phyloP scores from a whole-genome alignment of 768 basidiomycete genomes.

The Flagelloscypha sp. region DNA sequence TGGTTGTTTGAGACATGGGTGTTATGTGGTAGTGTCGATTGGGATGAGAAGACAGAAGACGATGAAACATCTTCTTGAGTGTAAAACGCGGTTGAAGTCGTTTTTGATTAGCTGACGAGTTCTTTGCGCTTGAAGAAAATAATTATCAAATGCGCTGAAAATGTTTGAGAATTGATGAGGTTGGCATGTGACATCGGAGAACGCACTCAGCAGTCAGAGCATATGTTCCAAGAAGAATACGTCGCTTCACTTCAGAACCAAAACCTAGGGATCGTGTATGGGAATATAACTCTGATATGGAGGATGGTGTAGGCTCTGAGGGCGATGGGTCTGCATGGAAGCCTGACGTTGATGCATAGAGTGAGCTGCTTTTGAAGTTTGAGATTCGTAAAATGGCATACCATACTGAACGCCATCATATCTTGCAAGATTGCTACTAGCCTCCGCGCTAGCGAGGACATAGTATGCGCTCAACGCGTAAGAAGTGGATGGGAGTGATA shows the following conservation, averaged over 20 bases:
- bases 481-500: constrained; percentile 20
- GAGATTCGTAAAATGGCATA: constrained; percentile 14
- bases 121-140: constrained; percentile 87
- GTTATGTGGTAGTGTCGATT: background rate
- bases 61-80: constrained; percentile 46
- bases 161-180: background rate
- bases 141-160: constrained; percentile 90
- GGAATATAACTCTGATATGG: constrained; percentile 54
- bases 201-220: constrained; percentile 86
- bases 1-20: constrained; percentile 1
- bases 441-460: constrained; percentile 91
- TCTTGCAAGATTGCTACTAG: constrained; percentile 83
- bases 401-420: constrained; percentile 89
- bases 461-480: constrained; percentile 92
- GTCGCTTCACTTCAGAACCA: constrained; percentile 77
- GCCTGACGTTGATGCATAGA: constrained; percentile 27
- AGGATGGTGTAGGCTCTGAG: constrained; percentile 32
- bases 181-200: background rate
- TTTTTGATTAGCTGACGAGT: constrained; percentile 61
- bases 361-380: background rate
- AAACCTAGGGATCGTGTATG: constrained; percentile 63
- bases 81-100: constrained; percentile 72
- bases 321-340: constrained; percentile 37
- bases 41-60: constrained; percentile 24
- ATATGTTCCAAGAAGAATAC: constrained; percentile 85